Evolutionary conservation across 2,329 filamentous ascomycete species (phyloP).

Genomic region (Aspergillus latus): DNA sequence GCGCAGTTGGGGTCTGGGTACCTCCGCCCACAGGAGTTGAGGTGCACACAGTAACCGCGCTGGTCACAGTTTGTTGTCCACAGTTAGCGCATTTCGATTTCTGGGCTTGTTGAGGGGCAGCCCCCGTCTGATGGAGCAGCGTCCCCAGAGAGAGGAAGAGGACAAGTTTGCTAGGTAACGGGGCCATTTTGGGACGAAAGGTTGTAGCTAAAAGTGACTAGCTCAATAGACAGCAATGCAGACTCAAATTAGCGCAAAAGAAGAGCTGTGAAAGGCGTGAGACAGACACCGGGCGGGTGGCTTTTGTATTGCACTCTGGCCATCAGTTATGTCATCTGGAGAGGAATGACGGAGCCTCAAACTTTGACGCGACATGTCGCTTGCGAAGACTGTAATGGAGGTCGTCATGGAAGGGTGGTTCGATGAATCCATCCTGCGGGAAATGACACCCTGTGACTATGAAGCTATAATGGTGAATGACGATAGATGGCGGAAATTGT

Average conservation of each 20-base stretch:
- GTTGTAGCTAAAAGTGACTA: background rate
- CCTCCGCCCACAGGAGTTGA: background rate
- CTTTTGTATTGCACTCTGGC: constrained; percentile 5
- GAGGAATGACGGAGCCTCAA: background rate
- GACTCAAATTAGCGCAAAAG: background rate
- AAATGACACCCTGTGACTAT: constrained; percentile 4
- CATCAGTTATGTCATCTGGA: constrained; percentile 3
- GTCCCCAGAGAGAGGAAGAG: constrained; percentile 5
- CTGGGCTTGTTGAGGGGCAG: constrained; percentile 5
- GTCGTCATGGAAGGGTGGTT: background rate
- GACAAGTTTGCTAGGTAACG: constrained; percentile 6
- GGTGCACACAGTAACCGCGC: constrained; percentile 5
- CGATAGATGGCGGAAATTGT: background rate
- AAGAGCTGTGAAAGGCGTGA: background rate
- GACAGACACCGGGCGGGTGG: background rate
- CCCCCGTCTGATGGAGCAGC: constrained; percentile 1
- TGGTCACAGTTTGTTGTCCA: constrained; percentile 9
- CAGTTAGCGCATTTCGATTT: background rate
- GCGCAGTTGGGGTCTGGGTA: background rate
- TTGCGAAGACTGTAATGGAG: background rate
- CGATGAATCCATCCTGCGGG: background rate
- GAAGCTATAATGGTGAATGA: constrained; percentile 2
- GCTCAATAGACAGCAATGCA: background rate
- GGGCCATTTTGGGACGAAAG: constrained; percentile 4
- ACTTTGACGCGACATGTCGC: constrained; percentile 2